These are phyloP conservation scores for Mucor plumbeus DNA, from an alignment of 371 early-diverging fungal species.

Conservation along the genomic window DNA sequence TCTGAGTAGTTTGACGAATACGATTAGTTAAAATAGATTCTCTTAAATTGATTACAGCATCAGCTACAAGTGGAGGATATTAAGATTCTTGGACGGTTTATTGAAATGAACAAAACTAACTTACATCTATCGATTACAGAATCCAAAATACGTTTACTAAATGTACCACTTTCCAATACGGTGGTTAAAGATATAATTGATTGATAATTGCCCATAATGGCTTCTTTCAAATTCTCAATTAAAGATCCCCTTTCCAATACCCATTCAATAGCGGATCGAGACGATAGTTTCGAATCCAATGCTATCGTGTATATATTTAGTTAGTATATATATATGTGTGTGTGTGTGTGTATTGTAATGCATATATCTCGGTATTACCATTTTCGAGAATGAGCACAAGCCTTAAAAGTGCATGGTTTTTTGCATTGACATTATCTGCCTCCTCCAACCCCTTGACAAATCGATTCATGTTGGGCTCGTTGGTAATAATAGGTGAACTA, in stretches of 20 bases:
- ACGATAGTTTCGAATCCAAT: conserved; percentile 38
- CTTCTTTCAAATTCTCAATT: conserved; percentile 64
- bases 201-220: conserved; percentile 70
- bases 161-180: conserved; percentile 59
- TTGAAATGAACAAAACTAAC: conserved; percentile 3
- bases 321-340: too few species aligned
- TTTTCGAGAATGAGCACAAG: conserved; percentile 64
- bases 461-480: conserved; percentile 26
- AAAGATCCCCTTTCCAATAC: conserved; percentile 55
- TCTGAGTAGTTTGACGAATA: conserved; percentile 54
- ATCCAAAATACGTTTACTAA: conserved; percentile 62
- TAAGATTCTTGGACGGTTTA: not conserved
- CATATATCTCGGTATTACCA: conserved; percentile 35
- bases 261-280: conserved; percentile 67
- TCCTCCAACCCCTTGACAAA: conserved; percentile 48
- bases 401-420: conserved; percentile 60
- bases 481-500: conserved; percentile 17
- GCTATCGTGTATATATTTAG: conserved; percentile 23
- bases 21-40: conserved; percentile 70
- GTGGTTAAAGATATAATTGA: conserved; percentile 57
- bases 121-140: conserved; percentile 65
- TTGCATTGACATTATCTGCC: conserved; percentile 47
- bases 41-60: conserved; percentile 66
- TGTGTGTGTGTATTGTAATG: not conserved
- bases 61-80: conserved; percentile 41